Base-by-base conservation (phyloP, 352 stramenopile species). In the Globisporangium canariense region DNA sequence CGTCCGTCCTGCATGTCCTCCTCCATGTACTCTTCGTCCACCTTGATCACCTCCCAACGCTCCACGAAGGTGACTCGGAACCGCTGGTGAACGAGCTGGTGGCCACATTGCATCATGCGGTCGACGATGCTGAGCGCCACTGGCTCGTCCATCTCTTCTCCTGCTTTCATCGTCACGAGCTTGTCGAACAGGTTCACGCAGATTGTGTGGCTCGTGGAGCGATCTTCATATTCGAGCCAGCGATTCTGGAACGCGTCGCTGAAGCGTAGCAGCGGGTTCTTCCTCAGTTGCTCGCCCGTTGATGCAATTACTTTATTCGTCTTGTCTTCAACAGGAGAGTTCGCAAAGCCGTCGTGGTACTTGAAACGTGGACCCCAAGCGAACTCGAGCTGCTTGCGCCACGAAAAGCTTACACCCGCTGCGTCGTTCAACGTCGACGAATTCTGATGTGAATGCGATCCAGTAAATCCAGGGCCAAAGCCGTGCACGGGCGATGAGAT, bases 41-140 rank as follows among this genome's bases (percentile, higher is more conserved):
- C 70, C 41, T 75, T 78, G 45, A 89, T 75, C 7, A 84, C 47
- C 53, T 94, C 74, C 81, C 78, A 92, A 41, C 81, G 78, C 59
- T 92, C 86, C 9, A 93, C 82, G 74, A 88, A 92, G 50, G 79
- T 84, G 46, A 89, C 82, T 20, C 83, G 83, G 65, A 90, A 92
- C 18, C 86, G 81, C 64, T 90, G 83, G 46, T 89, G 72, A 10
- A 91, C 62, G 36, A 92, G 55, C 2, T 82, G 40, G 49, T 94
- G 86, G 3, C 86, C 86, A 47, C 80, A 77, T 1, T 74, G 52
- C 41, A 91, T 62, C 67, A 94, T 68, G 60, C 80, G 74, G 0
- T 72, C 67, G 10, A 91, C 71, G 18, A 88, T 65, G 46, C 76
- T 74, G 14, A 83, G 81, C 28, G 76, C 70, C 32, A 83, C 68